Percentiles rank a stretch among this genome's conserved stretches.
phyloP scores from a whole-genome alignment of 2,329 filamentous ascomycete genomes.

The Penicillium sp. region DNA sequence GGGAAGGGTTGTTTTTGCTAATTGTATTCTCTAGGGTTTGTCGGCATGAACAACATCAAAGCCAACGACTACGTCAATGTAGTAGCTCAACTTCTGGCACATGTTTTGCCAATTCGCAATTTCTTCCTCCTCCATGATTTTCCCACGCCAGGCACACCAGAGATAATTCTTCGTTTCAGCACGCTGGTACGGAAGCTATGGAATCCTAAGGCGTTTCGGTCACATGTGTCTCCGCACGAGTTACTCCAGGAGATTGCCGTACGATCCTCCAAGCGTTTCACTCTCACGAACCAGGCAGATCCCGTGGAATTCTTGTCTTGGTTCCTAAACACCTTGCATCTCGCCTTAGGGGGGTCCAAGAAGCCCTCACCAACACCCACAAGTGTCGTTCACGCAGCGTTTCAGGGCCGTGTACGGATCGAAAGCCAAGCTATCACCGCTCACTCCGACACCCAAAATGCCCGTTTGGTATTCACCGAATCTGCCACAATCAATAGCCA shows the following conservation, averaged over 20 bases:
- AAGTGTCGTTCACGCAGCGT: constrained; percentile 85
- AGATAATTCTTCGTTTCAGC: constrained; percentile 83
- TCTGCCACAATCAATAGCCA: constrained; percentile 76
- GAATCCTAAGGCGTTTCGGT: constrained; percentile 95
- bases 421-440: constrained; percentile 93
- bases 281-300: constrained; percentile 84
- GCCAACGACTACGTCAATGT: constrained; percentile 99
- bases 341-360: constrained; percentile 85
- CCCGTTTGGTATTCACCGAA: constrained; percentile 90
- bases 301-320: constrained; percentile 95
- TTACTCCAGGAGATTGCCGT: constrained; percentile 91
- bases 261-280: constrained; percentile 88
- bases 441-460: constrained; percentile 74
- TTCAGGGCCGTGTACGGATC: constrained; percentile 88
- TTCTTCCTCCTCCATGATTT: constrained; percentile 88
- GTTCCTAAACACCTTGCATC: constrained; percentile 95
- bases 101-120: constrained; percentile 85
- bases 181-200: constrained; percentile 94
- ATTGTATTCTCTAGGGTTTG: constrained; percentile 59
- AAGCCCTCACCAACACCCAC: constrained; percentile 65
- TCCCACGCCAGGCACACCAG: constrained; percentile 58
- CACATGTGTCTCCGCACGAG: constrained; percentile 95
- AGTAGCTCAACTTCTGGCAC: constrained; percentile 83
- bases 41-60: constrained; percentile 99
- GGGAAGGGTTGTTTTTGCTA: background rate